Evolutionary conservation across 345 rosid species (phyloP).

Genomic region (Streptanthus diversifolius): DNA sequence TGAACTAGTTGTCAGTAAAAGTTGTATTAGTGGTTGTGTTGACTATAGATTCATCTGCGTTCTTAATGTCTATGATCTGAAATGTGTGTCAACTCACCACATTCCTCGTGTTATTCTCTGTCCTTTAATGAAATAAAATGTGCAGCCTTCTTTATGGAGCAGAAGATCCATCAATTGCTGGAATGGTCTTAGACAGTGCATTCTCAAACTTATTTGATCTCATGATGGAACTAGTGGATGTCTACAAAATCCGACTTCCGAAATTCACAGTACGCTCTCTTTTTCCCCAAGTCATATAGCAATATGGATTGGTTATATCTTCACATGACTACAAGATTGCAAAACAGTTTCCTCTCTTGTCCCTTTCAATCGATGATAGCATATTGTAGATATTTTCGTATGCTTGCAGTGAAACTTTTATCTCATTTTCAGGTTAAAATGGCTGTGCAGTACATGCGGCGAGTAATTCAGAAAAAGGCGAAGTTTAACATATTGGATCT

Average conservation of each 20-base stretch:
- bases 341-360: background rate
- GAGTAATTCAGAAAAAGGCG: constrained; percentile 81
- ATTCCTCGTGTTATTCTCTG: background rate
- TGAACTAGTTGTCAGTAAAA: constrained; percentile 9
- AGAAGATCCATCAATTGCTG: constrained; percentile 94
- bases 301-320: background rate
- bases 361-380: background rate
- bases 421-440: constrained; percentile 62
- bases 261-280: constrained; percentile 68
- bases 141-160: constrained; percentile 96
- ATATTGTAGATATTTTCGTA: background rate
- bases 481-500: constrained; percentile 96
- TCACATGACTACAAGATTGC: background rate
- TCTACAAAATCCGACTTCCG: constrained; percentile 87
- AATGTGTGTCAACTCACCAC: constrained; percentile 11
- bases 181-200: constrained; percentile 97
- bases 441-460: constrained; percentile 95
- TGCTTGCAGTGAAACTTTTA: background rate
- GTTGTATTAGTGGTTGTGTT: constrained; percentile 3
- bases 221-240: constrained; percentile 97
- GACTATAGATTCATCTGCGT: background rate
- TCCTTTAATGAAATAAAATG: constrained; percentile 10
- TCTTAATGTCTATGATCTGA: constrained; percentile 16
- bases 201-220: constrained; percentile 92
- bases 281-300: background rate